A percentile compares a stretch with the other conserved stretches of the same genome.
Evolutionary conservation across 129 eudicot genomes (phyloP).

Genomic region (Rutidosis leptorrhynchoides): DNA sequence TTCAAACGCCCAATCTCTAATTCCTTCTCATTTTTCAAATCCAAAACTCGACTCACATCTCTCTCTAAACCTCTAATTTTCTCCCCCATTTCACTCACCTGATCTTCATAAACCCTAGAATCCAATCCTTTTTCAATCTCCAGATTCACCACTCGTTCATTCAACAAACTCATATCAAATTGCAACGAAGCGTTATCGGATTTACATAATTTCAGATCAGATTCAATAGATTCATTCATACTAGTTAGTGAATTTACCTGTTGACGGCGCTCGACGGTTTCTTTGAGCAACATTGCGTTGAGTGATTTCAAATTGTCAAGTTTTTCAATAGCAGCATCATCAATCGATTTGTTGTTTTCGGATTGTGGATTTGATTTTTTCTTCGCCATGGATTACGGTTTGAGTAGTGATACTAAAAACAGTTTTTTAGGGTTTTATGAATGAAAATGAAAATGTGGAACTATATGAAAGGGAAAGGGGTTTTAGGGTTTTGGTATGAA

Average conservation of each 20-base stretch:
- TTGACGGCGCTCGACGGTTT: constrained; percentile 67
- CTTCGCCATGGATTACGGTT: constrained; percentile 67
- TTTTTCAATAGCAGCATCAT: constrained; percentile 45
- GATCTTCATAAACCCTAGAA: constrained; percentile 27
- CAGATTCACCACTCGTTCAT: constrained; percentile 34
- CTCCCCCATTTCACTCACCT: constrained; percentile 28
- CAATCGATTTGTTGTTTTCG: constrained; percentile 27
- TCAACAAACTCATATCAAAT: constrained; percentile 41
- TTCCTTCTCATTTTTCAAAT: constrained; percentile 43
- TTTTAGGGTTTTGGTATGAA: constrained; percentile 40
- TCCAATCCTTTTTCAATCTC: constrained; percentile 47
- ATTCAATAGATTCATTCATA: constrained; percentile 41
- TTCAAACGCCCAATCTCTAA: constrained; percentile 36
- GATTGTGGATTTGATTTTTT: constrained; percentile 50
- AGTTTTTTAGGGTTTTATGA: too few relatives aligned
- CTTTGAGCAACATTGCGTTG: constrained; percentile 60
- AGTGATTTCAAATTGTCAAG: constrained; percentile 57
- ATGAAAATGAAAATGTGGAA: too few relatives aligned
- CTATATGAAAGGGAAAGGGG: constrained; percentile 12
- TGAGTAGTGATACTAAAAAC: neutral
- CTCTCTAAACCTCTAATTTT: constrained; percentile 32
- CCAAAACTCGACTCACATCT: constrained; percentile 31
- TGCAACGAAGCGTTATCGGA: constrained; percentile 37
- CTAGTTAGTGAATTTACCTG: constrained; percentile 51
- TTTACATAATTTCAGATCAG: constrained; percentile 50